Base-by-base conservation (phyloP, 2,329 filamentous ascomycete genomes). In the Ophiostoma tasmaniense region DNA sequence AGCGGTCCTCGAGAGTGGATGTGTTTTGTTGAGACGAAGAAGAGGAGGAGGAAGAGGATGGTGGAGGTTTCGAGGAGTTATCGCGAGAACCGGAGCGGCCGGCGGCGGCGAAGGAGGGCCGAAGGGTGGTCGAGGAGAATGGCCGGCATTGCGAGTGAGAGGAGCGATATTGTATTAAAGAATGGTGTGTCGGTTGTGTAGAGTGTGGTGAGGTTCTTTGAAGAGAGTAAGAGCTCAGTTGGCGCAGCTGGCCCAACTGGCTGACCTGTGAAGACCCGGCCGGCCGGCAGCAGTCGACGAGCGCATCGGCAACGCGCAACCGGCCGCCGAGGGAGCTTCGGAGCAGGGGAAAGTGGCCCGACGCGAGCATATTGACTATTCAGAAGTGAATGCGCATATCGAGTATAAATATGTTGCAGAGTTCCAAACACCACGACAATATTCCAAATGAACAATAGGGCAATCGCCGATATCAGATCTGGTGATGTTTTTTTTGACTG, bases 261-360 rank as follows among this genome's bases (percentile, higher is more conserved):
- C 59, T n/a, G 28, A 30, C 3, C 59, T 33, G 55, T 6, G 20
- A 25, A 61, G 17, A 2, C 25, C 17, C 30, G 59, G 30, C 22
- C 61, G 20, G 8, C 61, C 61, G 61, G 61, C 61, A 64, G 20
- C 30, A 30, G 37, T 55, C 35, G 66, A 42, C 45, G 20, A 39
- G 52, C 64, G 30, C 66, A 68, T 52, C 61, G 62, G 64, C 66
- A 39, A 22, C 52, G 20, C 66, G 20, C 30, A 61, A 25, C 66
- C 79, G 78, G 69, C 81, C 83, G 59, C 78, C 77, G n/a, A 75
- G 78, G n/a, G 20, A 22, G 30, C 35, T 28, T 25, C 71, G 77
- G 28, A 75, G 77, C 0, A 76, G 76, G 0, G 79, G 76, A 25
- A 74, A 75, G 72, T 80, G 81, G 0, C 77, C 77, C 0, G 81